Conservation (phyloP, 1,284 basidiomycete species). For the Farysia itapuensis region DNA sequence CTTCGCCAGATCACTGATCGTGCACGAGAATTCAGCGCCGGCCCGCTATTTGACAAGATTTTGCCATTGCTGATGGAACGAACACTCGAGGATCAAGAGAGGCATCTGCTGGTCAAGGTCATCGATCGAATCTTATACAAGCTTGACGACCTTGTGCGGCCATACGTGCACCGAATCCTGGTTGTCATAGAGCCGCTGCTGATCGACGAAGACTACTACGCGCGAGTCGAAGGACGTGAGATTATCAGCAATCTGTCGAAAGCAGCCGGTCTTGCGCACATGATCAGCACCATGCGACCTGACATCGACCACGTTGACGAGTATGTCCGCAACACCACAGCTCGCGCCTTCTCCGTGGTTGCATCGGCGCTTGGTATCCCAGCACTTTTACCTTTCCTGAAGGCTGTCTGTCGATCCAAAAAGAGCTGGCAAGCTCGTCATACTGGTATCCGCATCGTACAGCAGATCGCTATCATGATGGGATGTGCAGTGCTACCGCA, state of each 20-base stretch:
- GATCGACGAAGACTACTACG: slow-evolving; percentile 99
- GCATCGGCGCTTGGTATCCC: slow-evolving; percentile 98
- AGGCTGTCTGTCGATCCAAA: slow-evolving; percentile 96
- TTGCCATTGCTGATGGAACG: slow-evolving; percentile 97
- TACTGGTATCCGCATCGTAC: slow-evolving; percentile 97
- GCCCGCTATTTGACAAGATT: slow-evolving; percentile 99
- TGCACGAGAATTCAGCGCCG: slow-evolving; percentile 95
- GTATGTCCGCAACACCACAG: slow-evolving; percentile 98
- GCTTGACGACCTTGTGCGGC: slow-evolving; percentile 95
- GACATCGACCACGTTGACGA: slow-evolving; percentile 99
- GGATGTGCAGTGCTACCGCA: slow-evolving; percentile 98
- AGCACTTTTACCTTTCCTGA: slow-evolving; percentile 93
- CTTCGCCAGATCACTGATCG: slow-evolving; percentile 99
- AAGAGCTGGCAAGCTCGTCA: slow-evolving; percentile 99
- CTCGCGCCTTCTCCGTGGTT: slow-evolving; percentile 97
- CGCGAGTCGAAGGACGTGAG: slow-evolving; percentile 97
- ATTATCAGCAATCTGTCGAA: slow-evolving; percentile 99
- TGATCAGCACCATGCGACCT: slow-evolving; percentile 99
- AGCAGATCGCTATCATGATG: slow-evolving; percentile 99
- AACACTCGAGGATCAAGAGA: slow-evolving; percentile 96
- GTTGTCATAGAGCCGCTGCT: slow-evolving; percentile 98
- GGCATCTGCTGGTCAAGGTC: slow-evolving; percentile 97
- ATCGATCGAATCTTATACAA: slow-evolving; percentile 99
- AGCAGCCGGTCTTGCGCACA: slow-evolving; percentile 96
- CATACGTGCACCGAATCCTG: slow-evolving; percentile 98